A percentile compares a stretch with the other conserved stretches of the same genome.
phyloP scores from a whole-genome alignment of 331 rosid species.

The Malus hybrid region DNA sequence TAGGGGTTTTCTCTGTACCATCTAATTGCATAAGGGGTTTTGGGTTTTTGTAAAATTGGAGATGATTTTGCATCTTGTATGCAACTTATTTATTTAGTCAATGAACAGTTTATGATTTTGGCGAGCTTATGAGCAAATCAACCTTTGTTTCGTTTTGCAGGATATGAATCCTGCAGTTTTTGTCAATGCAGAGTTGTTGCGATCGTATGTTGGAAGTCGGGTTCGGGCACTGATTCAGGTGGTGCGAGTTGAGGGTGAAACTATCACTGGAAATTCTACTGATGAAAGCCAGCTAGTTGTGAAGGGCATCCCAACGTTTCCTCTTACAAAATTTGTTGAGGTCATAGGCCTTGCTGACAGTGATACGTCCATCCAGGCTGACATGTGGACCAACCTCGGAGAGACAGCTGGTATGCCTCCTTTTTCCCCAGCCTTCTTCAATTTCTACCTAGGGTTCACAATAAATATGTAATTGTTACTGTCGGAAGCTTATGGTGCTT shows the following conservation, averaged over 20 bases:
- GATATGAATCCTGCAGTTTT: slow-evolving; percentile 42
- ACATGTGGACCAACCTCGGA: slow-evolving; percentile 41
- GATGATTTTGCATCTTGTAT: neutral
- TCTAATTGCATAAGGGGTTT: neutral
- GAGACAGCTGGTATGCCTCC: slow-evolving; percentile 30
- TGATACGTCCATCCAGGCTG: slow-evolving; percentile 38
- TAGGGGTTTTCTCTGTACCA: neutral
- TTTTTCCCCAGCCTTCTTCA: neutral
- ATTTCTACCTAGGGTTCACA: neutral
- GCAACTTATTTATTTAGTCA: no score
- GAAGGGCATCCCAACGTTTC: slow-evolving; percentile 29
- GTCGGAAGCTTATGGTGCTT: neutral
- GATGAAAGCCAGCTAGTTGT: slow-evolving; percentile 29
- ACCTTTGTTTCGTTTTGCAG: slow-evolving; percentile 9
- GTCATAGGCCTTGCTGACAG: slow-evolving; percentile 45
- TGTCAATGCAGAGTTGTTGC: slow-evolving; percentile 43
- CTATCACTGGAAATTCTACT: slow-evolving; percentile 29
- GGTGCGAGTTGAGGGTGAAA: slow-evolving; percentile 16
- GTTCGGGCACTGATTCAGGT: slow-evolving; percentile 45
- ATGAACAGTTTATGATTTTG: no score
- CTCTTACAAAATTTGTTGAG: slow-evolving; percentile 33
- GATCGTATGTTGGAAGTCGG: slow-evolving; percentile 24
- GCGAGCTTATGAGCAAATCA: neutral
- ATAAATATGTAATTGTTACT: neutral
- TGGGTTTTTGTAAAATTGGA: neutral